Percentiles rank a stretch among this genome's conserved stretches.
Conservation (phyloP, 2,329 filamentous ascomycete genomes). For the Colletotrichum lentis region DNA sequence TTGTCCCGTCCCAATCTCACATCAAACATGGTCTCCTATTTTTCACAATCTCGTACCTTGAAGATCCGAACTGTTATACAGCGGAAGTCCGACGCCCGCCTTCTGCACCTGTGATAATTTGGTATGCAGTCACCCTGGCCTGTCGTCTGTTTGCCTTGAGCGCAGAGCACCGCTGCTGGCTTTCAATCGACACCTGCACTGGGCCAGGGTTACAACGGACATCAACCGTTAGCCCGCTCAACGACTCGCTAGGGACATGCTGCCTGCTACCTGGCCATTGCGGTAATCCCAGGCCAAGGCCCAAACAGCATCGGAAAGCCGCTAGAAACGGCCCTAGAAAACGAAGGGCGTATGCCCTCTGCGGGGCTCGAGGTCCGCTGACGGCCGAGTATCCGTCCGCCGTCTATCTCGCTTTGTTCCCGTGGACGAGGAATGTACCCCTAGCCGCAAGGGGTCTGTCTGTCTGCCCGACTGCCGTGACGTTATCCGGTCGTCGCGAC, state of each 20-base stretch:
- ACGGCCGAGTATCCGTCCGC: constrained; percentile 18
- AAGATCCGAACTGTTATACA: constrained; percentile 10
- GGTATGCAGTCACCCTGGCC: constrained; percentile 7
- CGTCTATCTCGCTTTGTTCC: constrained; percentile 31
- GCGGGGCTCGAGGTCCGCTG: constrained; percentile 35
- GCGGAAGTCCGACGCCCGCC: constrained; percentile 18
- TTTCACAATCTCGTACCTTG: neutral
- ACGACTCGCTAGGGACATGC: constrained; percentile 13
- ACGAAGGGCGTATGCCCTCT: constrained; percentile 30
- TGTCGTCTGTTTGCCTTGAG: constrained; percentile 3
- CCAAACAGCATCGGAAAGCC: constrained; percentile 21
- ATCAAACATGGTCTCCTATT: constrained; percentile 10
- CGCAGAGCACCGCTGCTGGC: neutral
- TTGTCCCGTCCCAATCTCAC: constrained; percentile 18
- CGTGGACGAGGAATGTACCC: constrained; percentile 19
- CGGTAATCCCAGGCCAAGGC: constrained; percentile 13
- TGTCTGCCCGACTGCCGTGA: neutral
- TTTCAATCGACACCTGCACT: constrained; percentile 12
- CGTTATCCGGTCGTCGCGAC: constrained; percentile 15
- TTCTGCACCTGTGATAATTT: constrained; percentile 15
- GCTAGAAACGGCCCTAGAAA: constrained; percentile 36
- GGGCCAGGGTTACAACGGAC: constrained; percentile 20
- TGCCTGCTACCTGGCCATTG: constrained; percentile 4
- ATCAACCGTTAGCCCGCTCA: constrained; percentile 25
- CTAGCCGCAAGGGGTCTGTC: constrained; percentile 11